Percentiles rank a stretch among this genome's conserved stretches.
Conservation (phyloP, 345 rosid genomes). For the Orychophragmus violaceus region DNA sequence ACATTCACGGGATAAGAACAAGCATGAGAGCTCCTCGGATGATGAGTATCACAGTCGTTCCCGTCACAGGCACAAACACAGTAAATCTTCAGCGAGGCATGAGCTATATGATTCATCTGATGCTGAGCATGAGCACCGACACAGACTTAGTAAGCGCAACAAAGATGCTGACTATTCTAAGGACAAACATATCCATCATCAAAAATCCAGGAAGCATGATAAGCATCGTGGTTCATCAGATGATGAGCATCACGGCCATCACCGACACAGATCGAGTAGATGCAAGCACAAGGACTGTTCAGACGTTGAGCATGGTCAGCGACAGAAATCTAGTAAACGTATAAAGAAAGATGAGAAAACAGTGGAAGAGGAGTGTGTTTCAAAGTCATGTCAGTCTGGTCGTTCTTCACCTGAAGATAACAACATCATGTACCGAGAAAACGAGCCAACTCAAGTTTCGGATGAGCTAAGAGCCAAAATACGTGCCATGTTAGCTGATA, state of each 20-base stretch:
- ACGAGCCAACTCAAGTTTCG: conserved; percentile 42
- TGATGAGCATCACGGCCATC: conserved; percentile 29
- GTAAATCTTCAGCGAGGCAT: conserved; percentile 18
- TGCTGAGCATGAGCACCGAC: conserved; percentile 17
- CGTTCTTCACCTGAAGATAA: conserved; percentile 41
- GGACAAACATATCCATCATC: conserved; percentile 29
- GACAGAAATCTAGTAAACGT: conserved; percentile 30
- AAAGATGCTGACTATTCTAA: conserved; percentile 31
- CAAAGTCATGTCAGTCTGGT: conserved; percentile 51
- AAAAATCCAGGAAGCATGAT: conserved; percentile 29
- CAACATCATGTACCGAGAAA: conserved; percentile 20
- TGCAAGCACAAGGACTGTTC: conserved; percentile 31
- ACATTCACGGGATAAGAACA: conserved; percentile 33
- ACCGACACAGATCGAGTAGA: conserved; percentile 18
- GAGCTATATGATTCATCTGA: conserved; percentile 26
- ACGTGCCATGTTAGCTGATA: conserved; percentile 86
- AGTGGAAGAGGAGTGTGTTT: conserved; percentile 56
- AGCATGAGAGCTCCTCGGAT: conserved; percentile 31
- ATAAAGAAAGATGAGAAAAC: conserved; percentile 40
- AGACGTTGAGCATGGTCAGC: conserved; percentile 31
- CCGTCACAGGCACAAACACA: conserved; percentile 19
- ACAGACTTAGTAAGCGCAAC: conserved; percentile 4
- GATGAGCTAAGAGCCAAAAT: conserved; percentile 87
- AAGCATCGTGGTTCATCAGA: conserved; percentile 36
- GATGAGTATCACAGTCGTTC: conserved; percentile 32